Evolutionary conservation across 352 stramenopile genomes (phyloP).

Genomic region (Pythium insidiosum): DNA sequence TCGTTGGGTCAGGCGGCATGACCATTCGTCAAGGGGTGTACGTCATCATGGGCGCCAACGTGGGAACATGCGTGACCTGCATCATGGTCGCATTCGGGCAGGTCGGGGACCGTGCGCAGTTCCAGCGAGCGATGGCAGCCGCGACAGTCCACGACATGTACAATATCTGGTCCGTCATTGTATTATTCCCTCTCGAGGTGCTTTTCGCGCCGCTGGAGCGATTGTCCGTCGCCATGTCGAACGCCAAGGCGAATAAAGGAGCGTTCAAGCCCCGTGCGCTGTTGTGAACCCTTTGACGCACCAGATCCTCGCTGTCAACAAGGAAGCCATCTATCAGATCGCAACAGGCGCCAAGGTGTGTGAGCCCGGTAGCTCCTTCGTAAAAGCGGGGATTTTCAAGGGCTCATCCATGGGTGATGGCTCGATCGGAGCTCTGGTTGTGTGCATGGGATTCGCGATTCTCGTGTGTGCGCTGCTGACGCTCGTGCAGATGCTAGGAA

Average conservation of each 20-base stretch:
- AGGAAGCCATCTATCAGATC: slow-evolving; percentile 1
- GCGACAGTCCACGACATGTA: no score
- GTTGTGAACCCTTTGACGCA: slow-evolving; percentile 7
- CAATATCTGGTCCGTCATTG: slow-evolving; percentile 52
- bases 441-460: slow-evolving; percentile 9
- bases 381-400: slow-evolving; percentile 8
- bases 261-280: slow-evolving; percentile 4
- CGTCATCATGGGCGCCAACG: slow-evolving; percentile 81
- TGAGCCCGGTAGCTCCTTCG: background rate
- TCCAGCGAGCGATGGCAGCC: slow-evolving; percentile 24
- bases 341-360: slow-evolving; percentile 2
- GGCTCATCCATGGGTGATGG: slow-evolving; percentile 3
- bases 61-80: slow-evolving; percentile 61
- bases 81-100: slow-evolving; percentile 73
- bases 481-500: no score
- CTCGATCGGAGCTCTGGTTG: slow-evolving; percentile 9
- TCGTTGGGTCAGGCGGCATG: slow-evolving; percentile 30
- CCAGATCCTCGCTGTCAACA: slow-evolving; percentile 2
- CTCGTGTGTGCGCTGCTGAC: slow-evolving; percentile 12
- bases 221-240: slow-evolving; percentile 12
- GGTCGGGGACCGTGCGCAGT: slow-evolving; percentile 25
- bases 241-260: background rate
- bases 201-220: slow-evolving; percentile 19
- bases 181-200: slow-evolving; percentile 35
- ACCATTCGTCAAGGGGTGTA: slow-evolving; percentile 52